phyloP scores from a whole-genome alignment of 2,329 filamentous ascomycete species.

The Botrytis squamosa region DNA sequence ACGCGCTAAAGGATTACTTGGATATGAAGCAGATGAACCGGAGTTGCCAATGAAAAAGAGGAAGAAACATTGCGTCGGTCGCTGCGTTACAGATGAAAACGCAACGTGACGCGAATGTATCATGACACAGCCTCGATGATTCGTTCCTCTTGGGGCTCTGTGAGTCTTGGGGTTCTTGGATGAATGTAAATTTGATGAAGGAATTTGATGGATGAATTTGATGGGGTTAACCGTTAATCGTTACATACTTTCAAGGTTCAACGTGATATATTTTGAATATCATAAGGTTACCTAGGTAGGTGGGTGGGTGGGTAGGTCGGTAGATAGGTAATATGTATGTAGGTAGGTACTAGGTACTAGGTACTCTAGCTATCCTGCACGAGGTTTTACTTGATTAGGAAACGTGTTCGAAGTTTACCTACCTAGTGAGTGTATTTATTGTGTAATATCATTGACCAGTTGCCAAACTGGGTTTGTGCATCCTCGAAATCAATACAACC shows the following conservation, averaged over 20 bases:
- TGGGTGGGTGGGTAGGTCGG: no score
- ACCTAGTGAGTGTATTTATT: not conserved
- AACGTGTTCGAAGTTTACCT: not conserved
- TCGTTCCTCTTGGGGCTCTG: slow-evolving; percentile 1
- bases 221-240: no score
- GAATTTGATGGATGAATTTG: not conserved
- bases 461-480: slow-evolving; percentile 24
- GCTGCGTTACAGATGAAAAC: slow-evolving; percentile 11
- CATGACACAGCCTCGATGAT: slow-evolving; percentile 24
- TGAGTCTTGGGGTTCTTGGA: not conserved
- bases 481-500: slow-evolving; percentile 28
- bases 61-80: not conserved
- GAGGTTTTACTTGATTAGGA: not conserved
- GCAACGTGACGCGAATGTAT: slow-evolving; percentile 22
- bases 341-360: no score
- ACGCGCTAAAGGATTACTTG: slow-evolving; percentile 26
- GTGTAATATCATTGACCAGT: not conserved
- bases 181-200: not conserved
- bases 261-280: not conserved
- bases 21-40: slow-evolving; percentile 5
- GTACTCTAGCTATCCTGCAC: not conserved
- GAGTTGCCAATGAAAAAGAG: not conserved
- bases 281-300: not conserved
- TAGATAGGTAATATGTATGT: not conserved
- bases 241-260: no score